Percentiles rank a stretch among this genome's conserved stretches.
phyloP scores from a whole-genome alignment of 306 rosid genomes.

The Medicago arabica region DNA sequence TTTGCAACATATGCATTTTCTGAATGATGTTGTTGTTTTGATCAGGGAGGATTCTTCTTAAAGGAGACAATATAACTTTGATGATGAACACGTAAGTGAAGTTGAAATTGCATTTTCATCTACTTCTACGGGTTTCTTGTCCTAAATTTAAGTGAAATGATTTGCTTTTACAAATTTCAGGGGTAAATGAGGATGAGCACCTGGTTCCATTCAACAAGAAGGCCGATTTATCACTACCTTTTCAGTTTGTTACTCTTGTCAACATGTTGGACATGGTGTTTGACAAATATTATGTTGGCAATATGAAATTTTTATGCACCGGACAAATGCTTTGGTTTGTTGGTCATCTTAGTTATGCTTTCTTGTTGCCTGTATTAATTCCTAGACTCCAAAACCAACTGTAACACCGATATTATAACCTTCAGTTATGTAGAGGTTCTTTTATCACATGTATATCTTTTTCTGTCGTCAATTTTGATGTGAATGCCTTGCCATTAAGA shows the following conservation, averaged over 20 bases:
- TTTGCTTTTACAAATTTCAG: conserved; percentile 47
- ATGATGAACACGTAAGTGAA: conserved; percentile 85
- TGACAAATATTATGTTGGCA: conserved; percentile 20
- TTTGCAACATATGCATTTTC: conserved; percentile 17
- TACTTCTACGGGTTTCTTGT: neutral
- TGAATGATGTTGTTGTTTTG: conserved; percentile 35
- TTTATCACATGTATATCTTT: no score
- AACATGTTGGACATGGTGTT: conserved; percentile 18
- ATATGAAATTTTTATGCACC: conserved; percentile 15
- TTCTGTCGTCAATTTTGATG: no score
- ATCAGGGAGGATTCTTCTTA: conserved; percentile 85
- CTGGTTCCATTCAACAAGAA: conserved; percentile 34
- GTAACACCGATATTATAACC: neutral
- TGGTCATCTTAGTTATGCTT: neutral
- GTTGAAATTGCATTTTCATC: conserved; percentile 11
- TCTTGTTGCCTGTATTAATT: conserved; percentile 18
- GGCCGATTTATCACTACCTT: conserved; percentile 31
- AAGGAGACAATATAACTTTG: conserved; percentile 89
- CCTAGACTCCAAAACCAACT: neutral
- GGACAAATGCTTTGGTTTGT: conserved; percentile 3
- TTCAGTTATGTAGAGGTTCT: no score
- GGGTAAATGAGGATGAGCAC: conserved; percentile 69
- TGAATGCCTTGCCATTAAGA: no score
- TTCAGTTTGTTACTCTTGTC: conserved; percentile 11
- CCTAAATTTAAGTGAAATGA: neutral